A percentile compares a stretch with the other conserved stretches of the same genome.
These are phyloP conservation scores for Dimocarpus longan DNA, from an alignment of 345 rosid species.

Conservation along the genomic window DNA sequence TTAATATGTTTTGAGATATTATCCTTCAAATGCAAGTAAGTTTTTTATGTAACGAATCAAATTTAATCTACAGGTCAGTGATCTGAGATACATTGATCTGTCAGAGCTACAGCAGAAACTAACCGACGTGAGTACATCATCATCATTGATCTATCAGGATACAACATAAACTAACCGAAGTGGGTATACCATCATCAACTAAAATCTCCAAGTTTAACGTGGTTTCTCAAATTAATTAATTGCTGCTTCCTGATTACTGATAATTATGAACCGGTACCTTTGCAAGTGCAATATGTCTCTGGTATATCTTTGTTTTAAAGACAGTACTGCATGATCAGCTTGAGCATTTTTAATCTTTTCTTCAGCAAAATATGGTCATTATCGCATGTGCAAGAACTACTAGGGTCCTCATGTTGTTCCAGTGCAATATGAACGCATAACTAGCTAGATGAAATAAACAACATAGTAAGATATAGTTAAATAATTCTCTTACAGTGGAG, in stretches of 20 bases:
- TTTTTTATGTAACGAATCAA: not conserved
- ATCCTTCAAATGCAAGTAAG: not conserved
- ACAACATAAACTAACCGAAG: conserved; percentile 42
- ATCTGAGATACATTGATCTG: conserved; percentile 39
- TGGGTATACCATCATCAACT: conserved; percentile 28
- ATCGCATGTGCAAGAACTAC: too few species aligned
- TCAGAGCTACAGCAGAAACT: conserved; percentile 47
- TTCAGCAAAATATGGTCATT: not conserved
- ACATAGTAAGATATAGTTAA: not conserved
- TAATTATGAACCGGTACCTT: not conserved
- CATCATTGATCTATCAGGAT: conserved; percentile 23
- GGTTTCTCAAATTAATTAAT: not conserved
- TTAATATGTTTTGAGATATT: not conserved
- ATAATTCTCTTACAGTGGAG: too few species aligned
- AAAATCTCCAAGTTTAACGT: not conserved
- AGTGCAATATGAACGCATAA: not conserved
- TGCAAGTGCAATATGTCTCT: not conserved
- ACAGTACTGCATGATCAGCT: not conserved
- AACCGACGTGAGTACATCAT: conserved; percentile 32
- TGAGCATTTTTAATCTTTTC: not conserved
- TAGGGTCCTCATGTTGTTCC: not conserved
- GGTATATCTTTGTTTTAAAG: not conserved
- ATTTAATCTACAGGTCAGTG: conserved; percentile 39
- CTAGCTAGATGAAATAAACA: not conserved
- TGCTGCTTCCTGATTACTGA: conserved; percentile 3